Evolutionary conservation across 2,329 filamentous ascomycete species (phyloP), one percentile per base, ranked within the genome.

Genomic region (Neonectria punicea): DNA sequence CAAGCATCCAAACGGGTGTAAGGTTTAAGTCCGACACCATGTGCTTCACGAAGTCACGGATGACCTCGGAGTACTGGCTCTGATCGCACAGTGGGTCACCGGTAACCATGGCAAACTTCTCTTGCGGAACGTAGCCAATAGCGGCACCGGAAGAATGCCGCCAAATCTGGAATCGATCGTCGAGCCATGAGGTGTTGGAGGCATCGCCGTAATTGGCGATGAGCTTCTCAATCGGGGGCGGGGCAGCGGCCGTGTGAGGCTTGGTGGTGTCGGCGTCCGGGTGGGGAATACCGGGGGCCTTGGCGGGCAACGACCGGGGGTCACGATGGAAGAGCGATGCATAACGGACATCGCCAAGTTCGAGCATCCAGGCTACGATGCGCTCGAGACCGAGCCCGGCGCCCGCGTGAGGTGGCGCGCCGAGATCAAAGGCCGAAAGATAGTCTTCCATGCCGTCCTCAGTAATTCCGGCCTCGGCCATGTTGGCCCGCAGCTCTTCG

Each of bases 141-240:
- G 94, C 94, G 0, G 94, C 94, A 53, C 94, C 94, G 2, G 92
- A 95, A 22, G 87, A 81, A 75, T 97, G 93, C 32, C 94, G 90
- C 93, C 93, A 98, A 63, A 97, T 90, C 75, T 93, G 86, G 78
- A 94, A 97, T 7, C 93, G 90, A 7, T 94, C 92, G 77, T 98
- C 94, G 8, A 96, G 87, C 93, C 94, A 98, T 0, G 93, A 96
- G 0, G 94, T 98, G 75, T 97, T 97, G 53, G 93, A 94, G 2
- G 94, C 93, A 79, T 98, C 94, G 67, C 94, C 94, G 72, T 98
- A 98, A 79, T 98, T 98, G 75, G 93, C 93, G 77, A 98, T 94
- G 46, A 98, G 89, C 76, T 97, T 92, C 77, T 94, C 93, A 5
- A 98, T 78, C 0, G 93, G 86, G 56, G 94, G 94, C 58, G 92